A percentile compares a stretch with the other conserved stretches of the same genome.
These are phyloP conservation scores for Hypholoma sublateritium DNA, from an alignment of 768 basidiomycete species.

Conservation along the genomic window DNA sequence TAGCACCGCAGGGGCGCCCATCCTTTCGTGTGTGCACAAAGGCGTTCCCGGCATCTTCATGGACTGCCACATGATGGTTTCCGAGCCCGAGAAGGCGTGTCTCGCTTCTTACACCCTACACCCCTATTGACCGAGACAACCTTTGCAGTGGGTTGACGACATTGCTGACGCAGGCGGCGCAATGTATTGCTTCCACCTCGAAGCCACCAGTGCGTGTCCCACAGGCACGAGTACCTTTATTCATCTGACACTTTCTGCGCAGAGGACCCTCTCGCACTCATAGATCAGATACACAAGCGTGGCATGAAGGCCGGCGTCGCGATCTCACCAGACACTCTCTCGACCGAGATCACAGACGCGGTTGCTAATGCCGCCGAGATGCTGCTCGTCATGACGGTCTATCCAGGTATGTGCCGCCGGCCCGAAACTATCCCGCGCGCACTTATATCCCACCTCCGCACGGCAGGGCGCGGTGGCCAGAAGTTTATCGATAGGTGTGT, in stretches of 20 bases:
- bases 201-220: slow-evolving; percentile 74
- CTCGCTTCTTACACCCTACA: background rate
- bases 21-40: slow-evolving; percentile 82
- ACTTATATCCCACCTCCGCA: background rate
- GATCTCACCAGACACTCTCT: slow-evolving; percentile 93
- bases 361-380: slow-evolving; percentile 86
- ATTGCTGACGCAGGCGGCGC: slow-evolving; percentile 95
- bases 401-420: slow-evolving; percentile 61
- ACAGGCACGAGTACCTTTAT: background rate
- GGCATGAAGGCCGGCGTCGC: slow-evolving; percentile 95
- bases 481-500: slow-evolving; percentile 94
- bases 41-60: slow-evolving; percentile 94
- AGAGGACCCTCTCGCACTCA: slow-evolving; percentile 76
- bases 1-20: slow-evolving; percentile 67
- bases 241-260: background rate
- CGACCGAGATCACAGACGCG: slow-evolving; percentile 82
- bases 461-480: slow-evolving; percentile 85
- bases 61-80: slow-evolving; percentile 99
- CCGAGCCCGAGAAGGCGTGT: slow-evolving; percentile 82
- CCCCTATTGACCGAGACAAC: background rate
- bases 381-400: slow-evolving; percentile 98
- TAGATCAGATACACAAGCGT: slow-evolving; percentile 75
- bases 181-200: slow-evolving; percentile 95
- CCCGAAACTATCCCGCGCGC: background rate
- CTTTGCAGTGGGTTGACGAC: slow-evolving; percentile 89